Evolutionary conservation across 2,329 filamentous ascomycete genomes (phyloP).

Genomic region (Fusarium sp.): DNA sequence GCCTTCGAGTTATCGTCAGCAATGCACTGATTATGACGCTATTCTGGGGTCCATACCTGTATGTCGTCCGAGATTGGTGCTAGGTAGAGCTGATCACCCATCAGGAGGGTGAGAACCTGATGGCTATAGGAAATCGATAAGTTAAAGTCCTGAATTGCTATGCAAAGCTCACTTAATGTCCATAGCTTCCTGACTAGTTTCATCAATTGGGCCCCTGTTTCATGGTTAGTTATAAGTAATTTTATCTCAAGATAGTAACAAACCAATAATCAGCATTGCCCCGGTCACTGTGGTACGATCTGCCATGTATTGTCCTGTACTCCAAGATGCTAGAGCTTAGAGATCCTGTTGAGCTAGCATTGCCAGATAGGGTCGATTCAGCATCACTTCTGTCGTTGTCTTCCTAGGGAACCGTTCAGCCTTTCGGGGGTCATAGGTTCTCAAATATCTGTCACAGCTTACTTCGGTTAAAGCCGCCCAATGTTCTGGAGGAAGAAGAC

Average conservation of each 20-base stretch:
- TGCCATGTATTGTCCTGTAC: neutral
- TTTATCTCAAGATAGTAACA: fast-evolving
- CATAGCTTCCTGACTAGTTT: neutral
- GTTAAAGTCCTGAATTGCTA: fast-evolving
- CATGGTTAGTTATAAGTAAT: neutral
- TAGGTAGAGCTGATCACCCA: neutral
- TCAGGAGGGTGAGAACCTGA: neutral
- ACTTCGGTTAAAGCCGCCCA: neutral
- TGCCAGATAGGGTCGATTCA: neutral
- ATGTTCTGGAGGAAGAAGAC: neutral
- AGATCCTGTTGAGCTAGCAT: neutral
- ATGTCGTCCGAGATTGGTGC: neutral
- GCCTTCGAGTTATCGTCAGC: neutral
- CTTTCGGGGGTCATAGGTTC: fast-evolving
- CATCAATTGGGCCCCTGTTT: conserved; percentile 6
- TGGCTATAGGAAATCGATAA: fast-evolving
- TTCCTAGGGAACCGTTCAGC: neutral
- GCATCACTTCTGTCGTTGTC: neutral
- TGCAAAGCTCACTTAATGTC: neutral
- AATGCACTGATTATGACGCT: fast-evolving
- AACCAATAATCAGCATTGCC: conserved; percentile 12
- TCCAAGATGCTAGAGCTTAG: conserved; percentile 1
- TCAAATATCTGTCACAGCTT: neutral
- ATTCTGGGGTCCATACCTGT: neutral
- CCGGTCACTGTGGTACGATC: neutral